Evolutionary conservation across 345 rosid genomes (phyloP).

Genomic region (Cardiospermum halicacabum): DNA sequence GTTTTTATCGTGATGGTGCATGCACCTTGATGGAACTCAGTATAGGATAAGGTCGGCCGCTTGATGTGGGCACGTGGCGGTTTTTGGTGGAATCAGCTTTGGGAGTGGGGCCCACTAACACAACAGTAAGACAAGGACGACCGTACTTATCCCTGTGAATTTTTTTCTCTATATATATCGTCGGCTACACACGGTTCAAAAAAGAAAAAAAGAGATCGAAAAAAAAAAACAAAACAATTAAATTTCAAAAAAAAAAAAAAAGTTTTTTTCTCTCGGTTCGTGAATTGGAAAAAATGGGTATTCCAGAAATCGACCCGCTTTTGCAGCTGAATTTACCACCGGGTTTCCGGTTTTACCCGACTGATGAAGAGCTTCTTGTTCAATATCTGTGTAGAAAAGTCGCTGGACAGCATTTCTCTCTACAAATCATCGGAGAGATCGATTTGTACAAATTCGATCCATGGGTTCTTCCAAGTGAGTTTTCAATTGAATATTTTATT

Average conservation of each 20-base stretch:
- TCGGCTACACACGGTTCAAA: not conserved
- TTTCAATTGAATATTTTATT: not conserved
- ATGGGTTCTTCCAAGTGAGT: conserved; percentile 80
- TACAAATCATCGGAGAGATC: conserved; percentile 73
- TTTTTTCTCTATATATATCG: conserved; percentile 25
- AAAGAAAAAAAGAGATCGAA: not conserved
- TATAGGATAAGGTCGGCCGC: conserved; percentile 33
- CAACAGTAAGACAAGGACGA: conserved; percentile 49
- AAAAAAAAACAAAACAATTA: too few species aligned
- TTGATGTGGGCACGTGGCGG: conserved; percentile 35
- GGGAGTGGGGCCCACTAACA: conserved; percentile 26
- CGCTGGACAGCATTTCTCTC: conserved; percentile 67
- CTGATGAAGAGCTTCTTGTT: conserved; percentile 91
- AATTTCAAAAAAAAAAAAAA: too few species aligned
- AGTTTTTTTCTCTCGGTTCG: not conserved
- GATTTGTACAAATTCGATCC: conserved; percentile 94
- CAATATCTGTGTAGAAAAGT: conserved; percentile 82
- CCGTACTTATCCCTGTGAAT: conserved; percentile 56
- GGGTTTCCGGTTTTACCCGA: conserved; percentile 93
- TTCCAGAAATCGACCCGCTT: conserved; percentile 61
- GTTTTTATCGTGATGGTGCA: conserved; percentile 34
- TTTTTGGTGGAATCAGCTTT: conserved; percentile 8
- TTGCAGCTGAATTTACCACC: conserved; percentile 87
- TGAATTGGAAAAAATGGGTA: conserved; percentile 47
- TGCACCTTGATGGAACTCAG: conserved; percentile 21